Evolutionary conservation across 2,329 filamentous ascomycete genomes (phyloP), one percentile per base, ranked within the genome.

Genomic region (Ophiostoma ips): DNA sequence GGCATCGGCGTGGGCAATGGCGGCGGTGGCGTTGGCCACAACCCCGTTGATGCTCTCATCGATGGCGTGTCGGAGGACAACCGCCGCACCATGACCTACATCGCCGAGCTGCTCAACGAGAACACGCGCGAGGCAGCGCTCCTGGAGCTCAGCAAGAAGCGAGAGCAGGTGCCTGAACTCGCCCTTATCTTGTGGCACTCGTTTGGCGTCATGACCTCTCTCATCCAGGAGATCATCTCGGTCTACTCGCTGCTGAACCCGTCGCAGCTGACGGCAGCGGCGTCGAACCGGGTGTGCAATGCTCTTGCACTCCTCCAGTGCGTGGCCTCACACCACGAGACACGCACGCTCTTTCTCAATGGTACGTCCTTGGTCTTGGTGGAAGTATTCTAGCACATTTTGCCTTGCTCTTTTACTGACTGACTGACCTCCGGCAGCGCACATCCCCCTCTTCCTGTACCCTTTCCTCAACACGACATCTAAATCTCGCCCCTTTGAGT

Each of bases 381-480:
- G 24, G 5, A 28, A 5, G 24, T 28, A n/a, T n/a, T n/a, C n/a
- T n/a, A n/a, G 24, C 24, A 8, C 8, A 8, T 28, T 28, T 28
- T 28, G 5, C 8, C 24, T 28, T 28, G 24, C 15, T 8, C 35
- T 28, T 28, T 5, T 7, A 13, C 40, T 48, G 5, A 24, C 21
- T 9, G 11, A 28, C 11, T n/a, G 33, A 34, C 33, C 33, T 7
- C 13, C 5, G 36, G 37, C 12, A 95, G 92, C 92, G 36, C 92
- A 98, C 62, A 96, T 98, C 52, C 92, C 92, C 8, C 79, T 98
- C 47, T 98, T 95, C 66, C 81, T 98, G 51, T 98, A 98, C 60
- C 92, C 92, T 0, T 98, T 98, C 63, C 79, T 98, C 55, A 98
- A 98, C 69, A 98, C 92, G 3, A 98, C 92, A 1, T 96, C 92